Evolutionary conservation across 179 eudicot genomes (phyloP).

Genomic region (Nepenthes alata): DNA sequence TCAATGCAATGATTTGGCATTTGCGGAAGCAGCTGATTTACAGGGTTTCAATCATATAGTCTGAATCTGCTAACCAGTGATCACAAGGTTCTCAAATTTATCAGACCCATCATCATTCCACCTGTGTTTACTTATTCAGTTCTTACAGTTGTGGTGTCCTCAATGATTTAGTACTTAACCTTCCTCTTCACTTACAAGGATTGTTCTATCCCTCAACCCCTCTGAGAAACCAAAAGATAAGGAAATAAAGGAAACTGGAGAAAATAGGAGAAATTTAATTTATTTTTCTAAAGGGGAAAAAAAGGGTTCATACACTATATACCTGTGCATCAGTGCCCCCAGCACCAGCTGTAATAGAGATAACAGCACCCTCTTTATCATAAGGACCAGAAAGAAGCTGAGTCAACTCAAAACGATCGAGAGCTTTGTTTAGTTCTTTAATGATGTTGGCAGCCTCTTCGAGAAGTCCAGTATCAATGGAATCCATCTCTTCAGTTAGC

Average conservation of each 20-base stretch:
- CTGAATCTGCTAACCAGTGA: background rate
- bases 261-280: background rate
- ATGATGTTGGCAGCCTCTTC: conserved; percentile 73
- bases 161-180: background rate
- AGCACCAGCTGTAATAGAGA: conserved; percentile 86
- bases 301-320: conserved; percentile 3
- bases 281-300: background rate
- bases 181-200: background rate
- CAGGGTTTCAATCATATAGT: background rate
- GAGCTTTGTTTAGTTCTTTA: conserved; percentile 65
- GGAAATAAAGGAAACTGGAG: background rate
- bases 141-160: background rate
- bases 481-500: conserved; percentile 93
- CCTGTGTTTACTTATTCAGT: background rate
- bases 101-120: background rate
- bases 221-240: background rate
- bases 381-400: conserved; percentile 89
- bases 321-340: conserved; percentile 99
- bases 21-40: too few species aligned
- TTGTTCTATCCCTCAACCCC: background rate
- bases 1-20: too few species aligned
- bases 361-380: conserved; percentile 92
- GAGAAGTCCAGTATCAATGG: conserved; percentile 64
- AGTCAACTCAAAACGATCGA: conserved; percentile 78
- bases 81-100: background rate